phyloP scores from a whole-genome alignment of 768 basidiomycete genomes.

The Chalciporus piperatus region DNA sequence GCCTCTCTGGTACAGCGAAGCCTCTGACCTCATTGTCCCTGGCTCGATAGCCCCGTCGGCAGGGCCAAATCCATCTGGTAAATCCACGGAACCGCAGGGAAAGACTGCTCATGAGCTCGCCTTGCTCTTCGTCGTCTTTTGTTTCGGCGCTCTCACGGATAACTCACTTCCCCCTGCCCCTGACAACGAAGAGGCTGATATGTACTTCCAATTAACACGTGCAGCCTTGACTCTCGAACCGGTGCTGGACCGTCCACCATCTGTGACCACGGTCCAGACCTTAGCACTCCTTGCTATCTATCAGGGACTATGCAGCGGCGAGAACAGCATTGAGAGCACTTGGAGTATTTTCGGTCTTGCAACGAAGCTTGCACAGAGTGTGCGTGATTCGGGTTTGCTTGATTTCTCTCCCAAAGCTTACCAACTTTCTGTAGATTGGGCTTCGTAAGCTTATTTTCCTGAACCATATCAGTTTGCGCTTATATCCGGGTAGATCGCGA shows the following conservation, averaged over 20 bases:
- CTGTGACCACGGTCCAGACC: conserved; percentile 67
- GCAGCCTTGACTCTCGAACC: conserved; percentile 66
- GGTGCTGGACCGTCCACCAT: conserved; percentile 66
- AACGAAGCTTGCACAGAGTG: conserved; percentile 66
- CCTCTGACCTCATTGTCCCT: conserved; percentile 26
- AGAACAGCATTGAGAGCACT: conserved; percentile 67
- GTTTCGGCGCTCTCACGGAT: conserved; percentile 61
- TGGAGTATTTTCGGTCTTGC: conserved; percentile 67
- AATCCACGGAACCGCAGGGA: conserved; percentile 11
- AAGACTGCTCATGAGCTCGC: conserved; percentile 59
- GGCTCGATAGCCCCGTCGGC: conserved; percentile 25
- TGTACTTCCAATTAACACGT: conserved; percentile 59
- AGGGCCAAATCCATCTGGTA: conserved; percentile 4
- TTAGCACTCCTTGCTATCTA: conserved; percentile 69
- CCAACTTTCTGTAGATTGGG: conserved; percentile 47
- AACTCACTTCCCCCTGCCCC: conserved; percentile 48
- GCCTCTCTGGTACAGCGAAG: conserved; percentile 64
- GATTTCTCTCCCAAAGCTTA: neutral
- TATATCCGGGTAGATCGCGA: conserved; percentile 57
- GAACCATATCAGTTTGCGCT: conserved; percentile 7
- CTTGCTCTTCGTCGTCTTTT: conserved; percentile 59
- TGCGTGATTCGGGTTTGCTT: conserved; percentile 33
- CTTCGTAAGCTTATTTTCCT: conserved; percentile 48
- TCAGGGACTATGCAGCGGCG: conserved; percentile 62
- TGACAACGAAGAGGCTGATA: conserved; percentile 50